Evolutionary conservation across 371 early-diverging fungal genomes (phyloP).

Genomic region (Phascolomyces articulosus): DNA sequence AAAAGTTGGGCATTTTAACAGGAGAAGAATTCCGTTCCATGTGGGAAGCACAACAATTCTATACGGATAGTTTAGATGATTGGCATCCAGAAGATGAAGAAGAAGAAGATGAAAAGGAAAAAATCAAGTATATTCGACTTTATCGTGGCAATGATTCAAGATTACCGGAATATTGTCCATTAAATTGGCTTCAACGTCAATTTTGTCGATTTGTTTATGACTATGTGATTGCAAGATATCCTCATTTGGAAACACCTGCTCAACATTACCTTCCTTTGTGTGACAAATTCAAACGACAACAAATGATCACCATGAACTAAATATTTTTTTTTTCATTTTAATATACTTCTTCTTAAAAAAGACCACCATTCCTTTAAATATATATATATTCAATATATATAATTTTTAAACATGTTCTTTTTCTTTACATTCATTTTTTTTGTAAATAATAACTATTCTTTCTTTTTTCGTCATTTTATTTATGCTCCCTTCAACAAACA

Average conservation of each 20-base stretch:
- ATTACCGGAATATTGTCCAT: slow-evolving; percentile 26
- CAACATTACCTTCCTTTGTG: slow-evolving; percentile 39
- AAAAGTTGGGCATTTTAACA: neutral
- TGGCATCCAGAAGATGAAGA: slow-evolving; percentile 7
- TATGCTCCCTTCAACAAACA: no score
- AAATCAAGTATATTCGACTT: neutral
- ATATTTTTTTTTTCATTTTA: neutral
- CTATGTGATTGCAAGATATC: slow-evolving; percentile 33
- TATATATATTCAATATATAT: no score
- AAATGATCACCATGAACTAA: slow-evolving; percentile 4
- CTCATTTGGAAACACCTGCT: slow-evolving; percentile 27
- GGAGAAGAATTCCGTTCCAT: slow-evolving; percentile 17
- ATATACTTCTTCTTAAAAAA: no score
- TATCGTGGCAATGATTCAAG: no score
- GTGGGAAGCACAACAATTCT: slow-evolving; percentile 15
- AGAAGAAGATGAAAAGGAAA: neutral
- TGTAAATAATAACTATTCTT: no score
- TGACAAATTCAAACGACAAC: slow-evolving; percentile 27
- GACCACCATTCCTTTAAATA: no score
- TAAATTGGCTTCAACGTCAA: slow-evolving; percentile 32
- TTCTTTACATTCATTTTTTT: no score
- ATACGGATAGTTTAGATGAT: slow-evolving; percentile 1
- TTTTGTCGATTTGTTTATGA: slow-evolving; percentile 40
- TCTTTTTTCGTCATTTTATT: no score
- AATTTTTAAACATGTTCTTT: no score